Percentiles rank a stretch among this genome's conserved stretches.
phyloP scores from a whole-genome alignment of 352 stramenopile genomes.

The Pythium phragmitis region DNA sequence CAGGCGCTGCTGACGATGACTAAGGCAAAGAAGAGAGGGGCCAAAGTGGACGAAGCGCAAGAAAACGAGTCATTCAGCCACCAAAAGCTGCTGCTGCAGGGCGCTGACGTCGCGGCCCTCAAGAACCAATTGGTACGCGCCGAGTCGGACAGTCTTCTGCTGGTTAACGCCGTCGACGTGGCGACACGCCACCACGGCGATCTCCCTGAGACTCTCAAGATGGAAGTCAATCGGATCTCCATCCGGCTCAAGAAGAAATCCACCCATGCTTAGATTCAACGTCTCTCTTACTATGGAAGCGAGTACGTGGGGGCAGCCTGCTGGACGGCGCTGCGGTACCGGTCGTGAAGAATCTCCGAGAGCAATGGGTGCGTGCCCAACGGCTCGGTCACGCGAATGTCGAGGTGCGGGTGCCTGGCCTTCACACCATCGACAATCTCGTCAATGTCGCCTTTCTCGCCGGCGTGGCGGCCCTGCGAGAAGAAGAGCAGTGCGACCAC shows the following conservation, averaged over 20 bases:
- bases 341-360: conserved; percentile 62
- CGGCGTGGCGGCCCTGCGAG: conserved; percentile 70
- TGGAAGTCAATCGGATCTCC: conserved; percentile 57
- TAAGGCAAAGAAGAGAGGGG: conserved; percentile 9
- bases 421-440: conserved; percentile 59
- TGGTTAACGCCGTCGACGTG: conserved; percentile 64
- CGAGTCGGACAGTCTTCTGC: conserved; percentile 58
- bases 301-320: conserved; percentile 3
- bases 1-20: conserved; percentile 28
- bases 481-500: conserved; percentile 79
- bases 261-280: neutral
- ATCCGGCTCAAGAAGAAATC: conserved; percentile 33
- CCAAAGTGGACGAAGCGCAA: too few species aligned
- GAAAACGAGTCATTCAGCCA: too few species aligned
- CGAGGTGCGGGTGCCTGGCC: conserved; percentile 38
- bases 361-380: conserved; percentile 64
- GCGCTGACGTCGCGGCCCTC: conserved; percentile 46
- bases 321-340: conserved; percentile 42
- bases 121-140: conserved; percentile 62
- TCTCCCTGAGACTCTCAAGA: conserved; percentile 47
- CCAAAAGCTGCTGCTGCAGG: conserved; percentile 28
- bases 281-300: conserved; percentile 7
- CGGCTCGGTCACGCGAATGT: conserved; percentile 63
- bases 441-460: conserved; percentile 75
- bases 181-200: conserved; percentile 53